Conservation (phyloP, 768 basidiomycete species). For the Amanita subjunquillea region DNA sequence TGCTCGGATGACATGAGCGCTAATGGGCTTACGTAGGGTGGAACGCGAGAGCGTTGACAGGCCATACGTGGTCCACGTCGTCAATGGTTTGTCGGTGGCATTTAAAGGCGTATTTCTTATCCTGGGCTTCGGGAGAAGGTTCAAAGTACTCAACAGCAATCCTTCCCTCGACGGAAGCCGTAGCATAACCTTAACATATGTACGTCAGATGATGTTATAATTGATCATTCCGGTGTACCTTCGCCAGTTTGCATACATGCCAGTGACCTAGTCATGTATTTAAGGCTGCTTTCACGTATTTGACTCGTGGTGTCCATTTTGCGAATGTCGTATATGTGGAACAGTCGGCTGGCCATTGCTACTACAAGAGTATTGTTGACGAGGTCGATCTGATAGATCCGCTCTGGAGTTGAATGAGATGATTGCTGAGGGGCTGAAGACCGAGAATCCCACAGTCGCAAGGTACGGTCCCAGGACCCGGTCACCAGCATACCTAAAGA, state of each 20-base stretch:
- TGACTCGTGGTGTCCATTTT: slow-evolving; percentile 70
- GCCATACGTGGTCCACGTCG: slow-evolving; percentile 93
- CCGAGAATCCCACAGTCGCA: slow-evolving; percentile 84
- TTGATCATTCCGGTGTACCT: slow-evolving; percentile 34
- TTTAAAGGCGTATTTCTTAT: slow-evolving; percentile 91
- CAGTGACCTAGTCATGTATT: slow-evolving; percentile 88
- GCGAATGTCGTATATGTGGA: slow-evolving; percentile 82
- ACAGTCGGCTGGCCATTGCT: slow-evolving; percentile 84
- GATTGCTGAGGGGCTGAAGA: slow-evolving; percentile 45
- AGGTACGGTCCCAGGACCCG: slow-evolving; percentile 86
- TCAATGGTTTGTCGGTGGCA: slow-evolving; percentile 88
- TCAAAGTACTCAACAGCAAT: slow-evolving; percentile 98
- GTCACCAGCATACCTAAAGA: slow-evolving; percentile 61
- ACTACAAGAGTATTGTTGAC: slow-evolving; percentile 77
- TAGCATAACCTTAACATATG: slow-evolving; percentile 65
- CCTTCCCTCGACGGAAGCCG: slow-evolving; percentile 88
- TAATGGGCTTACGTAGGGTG: slow-evolving; percentile 59
- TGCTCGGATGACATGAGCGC: background rate
- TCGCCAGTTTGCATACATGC: slow-evolving; percentile 91
- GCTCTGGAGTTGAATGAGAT: slow-evolving; percentile 64
- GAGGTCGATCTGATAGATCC: slow-evolving; percentile 78
- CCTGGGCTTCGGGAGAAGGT: slow-evolving; percentile 63
- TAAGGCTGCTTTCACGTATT: slow-evolving; percentile 84
- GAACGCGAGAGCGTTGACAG: slow-evolving; percentile 91
- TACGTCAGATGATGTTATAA: background rate